Evolutionary conservation across 1,284 basidiomycete species (phyloP), one percentile per base, ranked within the genome.

Genomic region (Pisolithus thermaeus): DNA sequence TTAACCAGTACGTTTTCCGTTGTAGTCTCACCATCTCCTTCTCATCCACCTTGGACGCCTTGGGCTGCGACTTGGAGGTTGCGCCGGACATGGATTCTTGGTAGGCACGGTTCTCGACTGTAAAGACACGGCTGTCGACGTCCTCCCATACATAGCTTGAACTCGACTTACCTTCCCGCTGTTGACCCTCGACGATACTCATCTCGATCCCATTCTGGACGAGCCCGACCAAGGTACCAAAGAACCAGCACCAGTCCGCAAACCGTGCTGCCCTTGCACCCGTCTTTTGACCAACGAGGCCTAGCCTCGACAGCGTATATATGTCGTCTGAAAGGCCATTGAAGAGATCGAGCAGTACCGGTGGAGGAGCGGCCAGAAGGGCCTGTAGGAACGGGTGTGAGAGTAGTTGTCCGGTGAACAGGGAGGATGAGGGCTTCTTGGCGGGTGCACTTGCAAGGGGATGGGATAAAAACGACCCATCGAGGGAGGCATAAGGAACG

Each of bases 171-270:
- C 87, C 79, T 73, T 85, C 74, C 41, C 78, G 74, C 61, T 82
- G 79, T 49, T 80, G 73, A 55, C 76, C 75, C 40, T 72, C 75
- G 41, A 88, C 82, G 56, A 90, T 77, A 56, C 78, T 75, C 56
- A 84, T 73, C 63, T 91, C 87, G 2, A 91, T 80, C 7, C 79
- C 78, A 62, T 91, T 89, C 71, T 90, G 88, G 6, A 91, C 86
- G 6, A 91, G 71, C 44, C 83, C 81, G 9, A 87, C 86, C 18
- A 91, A 70, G 0, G 87, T 91, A 22, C 83, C 74, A 22, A 84
- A 70, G 59, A 91, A 76, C 89, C 88, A 91, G 62, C 88, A 89
- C 84, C 86, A 90, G 64, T 91, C 81, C 1, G 88, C 80, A 60
- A 90, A 80, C 22, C 80, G 76, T 30, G 73, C 87, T 4, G 87